Evolutionary conservation across 208 protist species (phyloP), one percentile per base, ranked within the genome.

Genomic region (Acanthamoeba royreba): DNA sequence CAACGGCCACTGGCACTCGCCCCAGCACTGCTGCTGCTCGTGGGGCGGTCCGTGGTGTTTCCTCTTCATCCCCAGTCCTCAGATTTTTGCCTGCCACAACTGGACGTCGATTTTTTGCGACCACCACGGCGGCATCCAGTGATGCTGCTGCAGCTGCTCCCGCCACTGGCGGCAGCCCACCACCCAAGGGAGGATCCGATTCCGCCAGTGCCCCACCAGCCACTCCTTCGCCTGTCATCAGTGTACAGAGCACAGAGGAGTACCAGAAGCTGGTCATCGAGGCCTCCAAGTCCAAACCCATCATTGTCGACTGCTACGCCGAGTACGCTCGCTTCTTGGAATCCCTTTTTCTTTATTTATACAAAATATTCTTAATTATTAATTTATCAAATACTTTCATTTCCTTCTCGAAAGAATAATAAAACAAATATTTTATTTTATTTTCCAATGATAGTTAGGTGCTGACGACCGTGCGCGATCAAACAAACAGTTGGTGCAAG

Each of bases 401-500:
- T n/a, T n/a, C n/a, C n/a, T n/a, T n/a, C n/a, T n/a, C n/a, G n/a
- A n/a, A n/a, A n/a, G n/a, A n/a, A n/a, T n/a, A n/a, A 5, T 25
- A 11, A 79, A n/a, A 35, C 31, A 35, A 87, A n/a, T 25, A 0
- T 52, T 22, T 42, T 31, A 45, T 25, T 15, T 61, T 91, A n/a
- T 28, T 5, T 91, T 19, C 72, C 35, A 7, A 45, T 42, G 19
- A 35, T 69, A 33, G 25, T 0, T 25, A 33, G n/a, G n/a, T n/a
- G n/a, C n/a, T n/a, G n/a, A n/a, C n/a, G n/a, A n/a, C n/a, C n/a
- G n/a, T n/a, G n/a, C n/a, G n/a, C n/a, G n/a, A n/a, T n/a, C n/a
- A n/a, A n/a, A n/a, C n/a, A n/a, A n/a, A n/a, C 25, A 91, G 85
- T 69, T 91, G 85, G 85, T 91, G 85, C 33, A 69, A 69, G 85